Evolutionary conservation across 345 rosid species (phyloP).

Genomic region (Brassica nigra): DNA sequence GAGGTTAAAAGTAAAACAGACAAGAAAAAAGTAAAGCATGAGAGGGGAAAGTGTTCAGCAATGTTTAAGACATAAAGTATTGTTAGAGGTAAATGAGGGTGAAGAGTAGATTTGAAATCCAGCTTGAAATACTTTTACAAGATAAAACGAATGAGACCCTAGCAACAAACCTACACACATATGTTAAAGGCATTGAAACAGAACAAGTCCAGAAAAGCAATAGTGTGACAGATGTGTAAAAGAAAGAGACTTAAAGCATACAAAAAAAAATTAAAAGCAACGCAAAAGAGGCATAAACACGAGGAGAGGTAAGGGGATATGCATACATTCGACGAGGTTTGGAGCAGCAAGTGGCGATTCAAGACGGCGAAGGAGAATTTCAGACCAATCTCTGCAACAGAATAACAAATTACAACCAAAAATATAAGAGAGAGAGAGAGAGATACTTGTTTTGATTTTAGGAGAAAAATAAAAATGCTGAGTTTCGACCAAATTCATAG

Average conservation of each 20-base stretch:
- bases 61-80: slow-evolving; percentile 1
- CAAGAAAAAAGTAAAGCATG: not conserved
- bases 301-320: not conserved
- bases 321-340: slow-evolving; percentile 30
- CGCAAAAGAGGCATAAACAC: not conserved
- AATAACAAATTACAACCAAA: not conserved
- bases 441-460: not conserved
- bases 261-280: not conserved
- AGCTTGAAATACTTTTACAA: not conserved
- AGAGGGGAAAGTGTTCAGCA: slow-evolving; percentile 1
- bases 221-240: not conserved
- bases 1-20: slow-evolving; percentile 8
- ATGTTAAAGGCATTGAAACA: slow-evolving; percentile 12
- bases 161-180: not conserved
- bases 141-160: not conserved
- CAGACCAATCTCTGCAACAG: slow-evolving; percentile 11
- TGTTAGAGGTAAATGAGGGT: not conserved
- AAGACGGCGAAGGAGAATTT: slow-evolving; percentile 28
- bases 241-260: not conserved
- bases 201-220: not conserved
- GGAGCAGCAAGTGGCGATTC: slow-evolving; percentile 28
- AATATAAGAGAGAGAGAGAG: not conserved
- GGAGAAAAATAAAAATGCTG: not conserved
- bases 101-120: not conserved
- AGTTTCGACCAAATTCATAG: slow-evolving; percentile 17